Evolutionary conservation across 2,329 filamentous ascomycete species (phyloP).

Genomic region (Sporothrix curviconia): DNA sequence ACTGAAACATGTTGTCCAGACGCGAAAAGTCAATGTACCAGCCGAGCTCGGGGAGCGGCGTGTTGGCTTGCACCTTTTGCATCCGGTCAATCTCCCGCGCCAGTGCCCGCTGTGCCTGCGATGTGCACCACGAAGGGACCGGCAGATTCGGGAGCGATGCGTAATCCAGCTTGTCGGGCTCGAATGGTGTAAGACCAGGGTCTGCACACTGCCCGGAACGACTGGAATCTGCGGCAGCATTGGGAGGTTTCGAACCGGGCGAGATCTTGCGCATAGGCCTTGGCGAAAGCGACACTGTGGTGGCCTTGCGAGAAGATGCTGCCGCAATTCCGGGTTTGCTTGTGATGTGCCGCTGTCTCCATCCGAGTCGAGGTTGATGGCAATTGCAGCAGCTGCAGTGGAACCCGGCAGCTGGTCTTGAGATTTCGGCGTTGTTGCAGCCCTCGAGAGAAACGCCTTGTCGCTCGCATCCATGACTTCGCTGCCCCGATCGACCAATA

Average conservation of each 20-base stretch:
- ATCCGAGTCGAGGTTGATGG: too few relatives aligned
- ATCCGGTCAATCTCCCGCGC: constrained; percentile 59
- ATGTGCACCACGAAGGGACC: constrained; percentile 58
- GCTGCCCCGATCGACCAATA: not conserved
- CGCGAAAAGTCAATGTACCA: constrained; percentile 71
- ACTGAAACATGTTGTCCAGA: constrained; percentile 74
- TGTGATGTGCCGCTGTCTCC: too few relatives aligned
- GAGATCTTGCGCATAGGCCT: too few relatives aligned
- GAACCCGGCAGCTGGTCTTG: too few relatives aligned
- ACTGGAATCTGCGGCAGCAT: too few relatives aligned
- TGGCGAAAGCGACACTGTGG: too few relatives aligned
- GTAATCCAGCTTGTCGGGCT: constrained; percentile 59
- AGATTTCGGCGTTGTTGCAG: constrained; percentile 26
- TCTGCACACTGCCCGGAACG: too few relatives aligned
- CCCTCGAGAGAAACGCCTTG: not conserved
- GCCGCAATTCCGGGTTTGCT: too few relatives aligned
- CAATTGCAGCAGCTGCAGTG: too few relatives aligned
- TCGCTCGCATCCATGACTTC: not conserved
- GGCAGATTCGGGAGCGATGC: constrained; percentile 57
- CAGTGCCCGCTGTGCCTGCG: constrained; percentile 53
- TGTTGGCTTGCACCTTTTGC: constrained; percentile 55
- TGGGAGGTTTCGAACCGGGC: too few relatives aligned
- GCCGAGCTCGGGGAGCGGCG: constrained; percentile 58
- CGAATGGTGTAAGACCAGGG: constrained; percentile 46
- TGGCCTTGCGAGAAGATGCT: too few relatives aligned